Evolutionary conservation across 164 flowering plant species (phyloP).

Genomic region (Chloranthus sessilifolius): DNA sequence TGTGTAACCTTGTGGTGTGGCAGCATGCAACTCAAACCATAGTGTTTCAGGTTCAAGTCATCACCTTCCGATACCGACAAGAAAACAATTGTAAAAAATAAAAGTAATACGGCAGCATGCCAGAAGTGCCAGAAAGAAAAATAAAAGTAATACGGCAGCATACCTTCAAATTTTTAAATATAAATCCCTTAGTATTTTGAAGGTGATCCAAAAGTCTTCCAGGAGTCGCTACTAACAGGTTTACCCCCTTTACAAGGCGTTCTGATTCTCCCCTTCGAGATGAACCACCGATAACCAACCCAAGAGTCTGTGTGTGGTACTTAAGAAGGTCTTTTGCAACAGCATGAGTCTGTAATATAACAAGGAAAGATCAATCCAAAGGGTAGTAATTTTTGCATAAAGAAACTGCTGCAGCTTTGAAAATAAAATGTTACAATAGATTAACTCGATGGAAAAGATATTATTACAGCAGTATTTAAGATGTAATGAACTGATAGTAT

Average conservation of each 20-base stretch:
- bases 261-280: slow-evolving; percentile 83
- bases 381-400: background rate
- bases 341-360: slow-evolving; percentile 67
- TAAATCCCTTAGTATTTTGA: slow-evolving; percentile 80
- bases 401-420: background rate
- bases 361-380: background rate
- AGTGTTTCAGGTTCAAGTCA: background rate
- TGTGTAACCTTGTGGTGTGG: too few species aligned
- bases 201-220: slow-evolving; percentile 98
- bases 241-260: slow-evolving; percentile 79
- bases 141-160: too few species aligned
- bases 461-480: too few species aligned
- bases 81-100: background rate
- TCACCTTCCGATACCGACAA: background rate
- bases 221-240: slow-evolving; percentile 86
- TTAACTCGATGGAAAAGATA: too few species aligned
- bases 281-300: slow-evolving; percentile 86
- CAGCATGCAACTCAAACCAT: background rate
- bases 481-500: too few species aligned
- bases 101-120: too few species aligned
- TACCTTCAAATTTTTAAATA: slow-evolving; percentile 81
- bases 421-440: too few species aligned
- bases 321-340: slow-evolving; percentile 91
- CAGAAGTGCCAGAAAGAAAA: too few species aligned
- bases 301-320: slow-evolving; percentile 82